Conservation (phyloP, 1,284 basidiomycete species). For the Neotropicomus parvogracilis region DNA sequence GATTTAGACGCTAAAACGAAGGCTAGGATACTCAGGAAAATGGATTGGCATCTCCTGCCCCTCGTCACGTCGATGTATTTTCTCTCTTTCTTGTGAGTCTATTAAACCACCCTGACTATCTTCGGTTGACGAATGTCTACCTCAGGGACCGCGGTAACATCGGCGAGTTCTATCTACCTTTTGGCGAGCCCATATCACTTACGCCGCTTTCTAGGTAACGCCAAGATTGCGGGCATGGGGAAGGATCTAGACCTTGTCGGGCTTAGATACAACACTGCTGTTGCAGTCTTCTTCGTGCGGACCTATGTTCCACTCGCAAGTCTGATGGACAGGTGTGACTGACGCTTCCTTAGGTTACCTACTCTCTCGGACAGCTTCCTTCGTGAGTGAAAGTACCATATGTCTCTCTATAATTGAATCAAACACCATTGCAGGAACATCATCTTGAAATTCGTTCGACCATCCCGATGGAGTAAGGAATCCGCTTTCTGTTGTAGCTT, state of each 20-base stretch:
- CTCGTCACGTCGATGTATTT: conserved; percentile 52
- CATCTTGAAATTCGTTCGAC: conserved; percentile 42
- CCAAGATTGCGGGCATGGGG: conserved; percentile 40
- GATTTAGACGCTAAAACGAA: conserved; percentile 15
- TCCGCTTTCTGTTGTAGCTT: neutral
- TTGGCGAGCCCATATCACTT: neutral
- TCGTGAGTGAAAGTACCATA: conserved; percentile 34
- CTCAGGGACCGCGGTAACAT: conserved; percentile 36
- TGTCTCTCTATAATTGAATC: neutral
- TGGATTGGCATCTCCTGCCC: conserved; percentile 47
- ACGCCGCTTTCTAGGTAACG: conserved; percentile 21
- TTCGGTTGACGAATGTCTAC: neutral
- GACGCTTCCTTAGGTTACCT: conserved; percentile 35
- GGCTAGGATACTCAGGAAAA: conserved; percentile 39
- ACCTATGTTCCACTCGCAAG: neutral
- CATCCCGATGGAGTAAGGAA: conserved; percentile 43
- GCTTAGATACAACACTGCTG: conserved; percentile 41
- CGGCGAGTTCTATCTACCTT: conserved; percentile 20
- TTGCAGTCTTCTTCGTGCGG: conserved; percentile 47
- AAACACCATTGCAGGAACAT: conserved; percentile 37
- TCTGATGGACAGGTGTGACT: neutral
- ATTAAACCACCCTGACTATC: neutral
- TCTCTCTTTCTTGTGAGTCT: conserved; percentile 47
- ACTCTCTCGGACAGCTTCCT: conserved; percentile 42
- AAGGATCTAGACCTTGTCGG: conserved; percentile 38